Evolutionary conservation across 441 rosid genomes (phyloP).

Genomic region (Kokia cookei): DNA sequence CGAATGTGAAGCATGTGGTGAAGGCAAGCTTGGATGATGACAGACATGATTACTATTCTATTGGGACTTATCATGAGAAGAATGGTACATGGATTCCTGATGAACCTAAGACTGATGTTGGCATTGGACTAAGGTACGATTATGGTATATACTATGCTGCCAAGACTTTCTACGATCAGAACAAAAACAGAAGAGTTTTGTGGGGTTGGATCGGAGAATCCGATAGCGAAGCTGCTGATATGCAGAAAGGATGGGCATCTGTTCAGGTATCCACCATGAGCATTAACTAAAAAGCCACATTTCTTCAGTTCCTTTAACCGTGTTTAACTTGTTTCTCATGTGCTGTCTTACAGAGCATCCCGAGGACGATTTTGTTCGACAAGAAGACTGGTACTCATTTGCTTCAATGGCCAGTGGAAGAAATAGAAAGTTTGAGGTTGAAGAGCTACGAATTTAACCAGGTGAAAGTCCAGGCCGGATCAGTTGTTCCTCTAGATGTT

Average conservation of each 20-base stretch:
- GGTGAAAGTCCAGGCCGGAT: constrained; percentile 46
- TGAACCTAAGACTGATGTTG: constrained; percentile 64
- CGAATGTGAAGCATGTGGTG: constrained; percentile 66
- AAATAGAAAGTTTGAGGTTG: constrained; percentile 66
- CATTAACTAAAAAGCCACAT: not conserved
- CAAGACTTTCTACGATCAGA: constrained; percentile 82
- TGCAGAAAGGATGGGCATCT: constrained; percentile 92
- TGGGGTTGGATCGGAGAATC: constrained; percentile 96
- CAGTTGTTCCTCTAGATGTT: constrained; percentile 51
- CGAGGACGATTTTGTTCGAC: constrained; percentile 70
- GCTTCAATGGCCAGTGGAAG: constrained; percentile 91
- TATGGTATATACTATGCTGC: constrained; percentile 89
- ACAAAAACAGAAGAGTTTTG: constrained; percentile 55
- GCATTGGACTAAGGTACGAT: constrained; percentile 78
- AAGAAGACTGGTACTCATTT: constrained; percentile 61
- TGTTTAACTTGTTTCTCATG: not conserved
- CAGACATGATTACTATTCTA: constrained; percentile 72
- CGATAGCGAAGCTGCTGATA: constrained; percentile 72
- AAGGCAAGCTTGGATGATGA: constrained; percentile 84
- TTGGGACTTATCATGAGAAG: constrained; percentile 69
- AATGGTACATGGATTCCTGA: constrained; percentile 66
- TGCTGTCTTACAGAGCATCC: constrained; percentile 43
- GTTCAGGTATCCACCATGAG: constrained; percentile 48
- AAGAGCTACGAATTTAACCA: constrained; percentile 37
- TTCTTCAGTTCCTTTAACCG: not conserved